A percentile compares a stretch with the other conserved stretches of the same genome.
phyloP scores from a whole-genome alignment of 2,329 filamentous ascomycete genomes.

The Fusarium odoratissimum region DNA sequence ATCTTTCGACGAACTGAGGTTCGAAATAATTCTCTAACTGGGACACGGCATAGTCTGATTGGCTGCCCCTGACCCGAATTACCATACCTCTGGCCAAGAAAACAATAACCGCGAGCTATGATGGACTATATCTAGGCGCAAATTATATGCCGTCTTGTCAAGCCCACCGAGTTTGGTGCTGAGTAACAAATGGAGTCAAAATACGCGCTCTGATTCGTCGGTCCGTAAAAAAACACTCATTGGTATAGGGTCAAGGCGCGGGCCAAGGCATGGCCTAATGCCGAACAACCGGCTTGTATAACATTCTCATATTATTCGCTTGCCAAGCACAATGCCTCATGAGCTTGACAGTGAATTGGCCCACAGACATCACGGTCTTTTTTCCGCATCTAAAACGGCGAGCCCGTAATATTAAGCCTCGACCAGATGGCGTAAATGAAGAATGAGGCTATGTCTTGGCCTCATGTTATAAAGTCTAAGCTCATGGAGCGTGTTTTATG shows the following conservation, averaged over 20 bases:
- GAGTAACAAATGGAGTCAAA: not conserved
- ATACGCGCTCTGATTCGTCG: not conserved
- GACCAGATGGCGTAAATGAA: not conserved
- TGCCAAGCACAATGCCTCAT: not conserved
- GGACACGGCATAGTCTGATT: too few relatives aligned
- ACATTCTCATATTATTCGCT: not conserved
- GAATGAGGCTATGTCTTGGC: not conserved
- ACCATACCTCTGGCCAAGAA: too few relatives aligned
- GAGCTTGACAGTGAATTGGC: not conserved
- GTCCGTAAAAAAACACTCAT: not conserved
- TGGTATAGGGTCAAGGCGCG: not conserved
- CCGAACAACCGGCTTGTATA: not conserved
- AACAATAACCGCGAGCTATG: not conserved
- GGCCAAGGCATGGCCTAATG: not conserved
- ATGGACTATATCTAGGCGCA: too few relatives aligned
- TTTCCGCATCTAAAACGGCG: not conserved
- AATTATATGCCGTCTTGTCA: not conserved
- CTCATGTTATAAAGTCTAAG: not conserved
- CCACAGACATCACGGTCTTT: not conserved
- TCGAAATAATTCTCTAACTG: fast-evolving
- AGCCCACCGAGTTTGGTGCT: not conserved
- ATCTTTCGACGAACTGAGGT: too few relatives aligned
- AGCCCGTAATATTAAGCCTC: not conserved
- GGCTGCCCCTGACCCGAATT: fast-evolving
- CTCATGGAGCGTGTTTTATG: fast-evolving